Evolutionary conservation across 768 basidiomycete genomes (phyloP).

Genomic region (Hydnomerulius pinastri): DNA sequence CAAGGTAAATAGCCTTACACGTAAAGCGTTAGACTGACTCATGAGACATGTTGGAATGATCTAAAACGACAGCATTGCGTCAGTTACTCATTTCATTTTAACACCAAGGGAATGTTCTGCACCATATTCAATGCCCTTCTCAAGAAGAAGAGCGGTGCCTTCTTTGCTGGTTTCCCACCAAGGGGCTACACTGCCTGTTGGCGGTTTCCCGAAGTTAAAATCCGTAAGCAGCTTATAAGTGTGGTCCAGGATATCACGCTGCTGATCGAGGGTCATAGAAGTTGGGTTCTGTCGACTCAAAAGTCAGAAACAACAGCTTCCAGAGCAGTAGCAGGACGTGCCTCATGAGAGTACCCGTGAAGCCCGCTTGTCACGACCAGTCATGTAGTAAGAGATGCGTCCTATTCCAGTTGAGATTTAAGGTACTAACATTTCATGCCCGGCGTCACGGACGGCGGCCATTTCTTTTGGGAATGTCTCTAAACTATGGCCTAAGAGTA

Average conservation of each 20-base stretch:
- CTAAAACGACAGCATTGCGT: conserved; percentile 25
- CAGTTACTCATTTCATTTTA: conserved; percentile 11
- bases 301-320: not conserved
- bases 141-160: conserved; percentile 61
- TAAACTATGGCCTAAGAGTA: conserved; percentile 58
- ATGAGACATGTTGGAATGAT: conserved; percentile 60
- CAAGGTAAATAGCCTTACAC: not conserved
- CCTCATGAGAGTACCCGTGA: conserved; percentile 75
- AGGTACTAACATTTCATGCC: conserved; percentile 62
- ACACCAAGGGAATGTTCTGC: not conserved
- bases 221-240: conserved; percentile 64
- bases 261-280: conserved; percentile 62
- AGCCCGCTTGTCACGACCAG: conserved; percentile 46
- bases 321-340: conserved; percentile 6
- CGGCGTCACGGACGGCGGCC: conserved; percentile 68
- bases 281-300: conserved; percentile 51
- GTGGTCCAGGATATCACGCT: conserved; percentile 68
- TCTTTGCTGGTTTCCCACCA: conserved; percentile 82
- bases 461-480: conserved; percentile 76
- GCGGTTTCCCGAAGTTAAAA: conserved; percentile 61
- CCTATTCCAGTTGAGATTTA: not conserved
- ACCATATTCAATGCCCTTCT: conserved; percentile 79
- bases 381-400: not conserved
- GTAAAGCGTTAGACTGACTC: conserved; percentile 35
- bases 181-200: conserved; percentile 68